Evolutionary conservation across 1,284 basidiomycete species (phyloP), one percentile per base, ranked within the genome.

Genomic region (Sporisorium graminicola): DNA sequence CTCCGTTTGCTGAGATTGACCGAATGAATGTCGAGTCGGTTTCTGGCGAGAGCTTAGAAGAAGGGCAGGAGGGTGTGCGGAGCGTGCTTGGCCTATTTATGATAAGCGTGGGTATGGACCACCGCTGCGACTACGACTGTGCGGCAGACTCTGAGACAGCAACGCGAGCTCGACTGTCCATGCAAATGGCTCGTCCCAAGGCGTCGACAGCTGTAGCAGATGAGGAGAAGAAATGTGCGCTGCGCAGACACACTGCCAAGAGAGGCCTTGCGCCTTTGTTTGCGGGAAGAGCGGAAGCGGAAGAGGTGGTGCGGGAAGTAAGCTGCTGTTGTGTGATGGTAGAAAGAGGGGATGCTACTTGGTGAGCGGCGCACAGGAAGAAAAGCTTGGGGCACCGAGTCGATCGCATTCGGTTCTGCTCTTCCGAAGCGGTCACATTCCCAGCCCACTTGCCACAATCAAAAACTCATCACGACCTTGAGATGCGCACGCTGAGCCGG

Each of bases 261-360:
- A 31, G 47, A 40, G 37, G 37, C 37, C 10, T 29, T 26, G 18
- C 29, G 14, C 27, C 18, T 29, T 49, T 5, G 6, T 29, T 8
- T 6, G 14, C 26, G 47, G 27, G 31, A n/a, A 29, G 47, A 49
- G 47, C 27, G 47, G 26, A 49, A 31, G 47, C 47, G 47, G 47
- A 49, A 49, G 26, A 3, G 27, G 16, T 29, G 46, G 10, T 27
- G 47, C 27, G 47, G 27, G 29, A 49, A 9, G 16, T 29, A 49
- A 2, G 47, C 18, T n/a, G 47, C 27, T 18, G 44, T 29, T 22
- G 26, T 27, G 27, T 31, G 47, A 22, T 49, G 47, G 26, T 8
- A 22, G 47, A 27, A 49, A 49, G 47, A 49, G 18, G 24, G 47
- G 47, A n/a, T 18, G 27, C 8, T 16, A 13, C n/a, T n/a, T n/a